phyloP scores from a whole-genome alignment of 2,329 filamentous ascomycete species.

The Lecanicillium sp. region DNA sequence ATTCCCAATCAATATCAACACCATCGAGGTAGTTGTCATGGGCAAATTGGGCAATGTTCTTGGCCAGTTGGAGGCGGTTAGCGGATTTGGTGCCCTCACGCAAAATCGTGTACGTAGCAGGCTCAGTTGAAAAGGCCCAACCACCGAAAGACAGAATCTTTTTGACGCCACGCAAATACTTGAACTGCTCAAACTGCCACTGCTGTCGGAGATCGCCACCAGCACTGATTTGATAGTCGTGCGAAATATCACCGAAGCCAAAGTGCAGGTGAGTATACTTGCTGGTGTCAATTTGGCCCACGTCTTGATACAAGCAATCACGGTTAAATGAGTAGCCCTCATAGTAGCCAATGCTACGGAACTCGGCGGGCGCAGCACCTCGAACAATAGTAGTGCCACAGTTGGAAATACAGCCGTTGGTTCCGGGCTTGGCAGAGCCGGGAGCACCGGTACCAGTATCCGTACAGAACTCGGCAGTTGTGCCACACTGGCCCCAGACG shows the following conservation, averaged over 20 bases:
- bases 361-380: constrained; percentile 15
- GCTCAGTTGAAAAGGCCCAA: constrained; percentile 32
- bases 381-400: constrained; percentile 6
- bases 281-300: constrained; percentile 15
- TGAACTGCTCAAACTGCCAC: constrained; percentile 21
- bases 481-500: constrained; percentile 32
- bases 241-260: constrained; percentile 15
- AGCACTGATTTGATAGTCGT: constrained; percentile 14
- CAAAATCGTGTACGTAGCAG: constrained; percentile 26
- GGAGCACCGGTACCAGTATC: constrained; percentile 4
- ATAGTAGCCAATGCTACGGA: constrained; percentile 14
- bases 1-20: constrained; percentile 24
- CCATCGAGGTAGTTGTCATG: constrained; percentile 24
- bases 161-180: constrained; percentile 16
- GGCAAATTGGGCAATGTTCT: constrained; percentile 25
- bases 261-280: constrained; percentile 17
- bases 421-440: constrained; percentile 4
- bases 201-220: constrained; percentile 10
- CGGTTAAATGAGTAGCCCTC: constrained; percentile 8
- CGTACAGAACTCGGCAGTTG: constrained; percentile 26
- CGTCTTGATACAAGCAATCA: constrained; percentile 13
- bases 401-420: constrained; percentile 7
- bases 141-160: constrained; percentile 35
- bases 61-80: constrained; percentile 22
- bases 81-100: constrained; percentile 19